Conservation (phyloP, 345 rosid species). For the Populus alba region DNA sequence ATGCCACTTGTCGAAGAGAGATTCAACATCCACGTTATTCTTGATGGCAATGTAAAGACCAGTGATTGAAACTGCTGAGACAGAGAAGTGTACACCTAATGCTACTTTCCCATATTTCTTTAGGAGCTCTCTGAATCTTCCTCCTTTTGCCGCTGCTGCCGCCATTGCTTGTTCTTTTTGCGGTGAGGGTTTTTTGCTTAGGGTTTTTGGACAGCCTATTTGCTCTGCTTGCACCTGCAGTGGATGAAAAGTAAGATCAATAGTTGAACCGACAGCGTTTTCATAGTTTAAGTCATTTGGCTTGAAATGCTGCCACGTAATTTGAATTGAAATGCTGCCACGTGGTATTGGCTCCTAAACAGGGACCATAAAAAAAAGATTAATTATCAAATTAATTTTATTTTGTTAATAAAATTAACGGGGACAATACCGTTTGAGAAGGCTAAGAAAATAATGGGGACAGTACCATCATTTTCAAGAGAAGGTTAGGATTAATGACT, state of each 20-base stretch:
- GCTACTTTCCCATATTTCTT: slow-evolving; percentile 93
- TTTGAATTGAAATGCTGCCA: too few species aligned
- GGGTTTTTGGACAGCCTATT: not conserved
- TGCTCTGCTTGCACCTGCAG: not conserved
- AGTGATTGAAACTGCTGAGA: slow-evolving; percentile 65
- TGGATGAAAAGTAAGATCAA: not conserved
- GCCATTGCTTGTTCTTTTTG: not conserved
- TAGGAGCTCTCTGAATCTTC: slow-evolving; percentile 59
- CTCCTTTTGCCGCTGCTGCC: slow-evolving; percentile 1
- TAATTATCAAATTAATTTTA: too few species aligned
- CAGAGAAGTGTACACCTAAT: slow-evolving; percentile 72
- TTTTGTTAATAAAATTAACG: too few species aligned
- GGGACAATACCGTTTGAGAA: too few species aligned
- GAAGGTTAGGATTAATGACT: too few species aligned
- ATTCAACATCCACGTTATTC: slow-evolving; percentile 85
- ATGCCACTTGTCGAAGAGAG: slow-evolving; percentile 54
- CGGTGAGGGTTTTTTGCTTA: not conserved
- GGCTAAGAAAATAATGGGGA: too few species aligned
- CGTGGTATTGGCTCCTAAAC: too few species aligned
- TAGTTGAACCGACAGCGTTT: not conserved
- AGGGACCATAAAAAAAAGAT: too few species aligned
- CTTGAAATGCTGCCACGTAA: too few species aligned
- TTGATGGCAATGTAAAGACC: slow-evolving; percentile 81
- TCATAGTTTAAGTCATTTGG: not conserved
- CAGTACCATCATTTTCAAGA: too few species aligned